Base-by-base conservation (phyloP, 495 filamentous ascomycete genomes). In the Tuber magnatum region DNA sequence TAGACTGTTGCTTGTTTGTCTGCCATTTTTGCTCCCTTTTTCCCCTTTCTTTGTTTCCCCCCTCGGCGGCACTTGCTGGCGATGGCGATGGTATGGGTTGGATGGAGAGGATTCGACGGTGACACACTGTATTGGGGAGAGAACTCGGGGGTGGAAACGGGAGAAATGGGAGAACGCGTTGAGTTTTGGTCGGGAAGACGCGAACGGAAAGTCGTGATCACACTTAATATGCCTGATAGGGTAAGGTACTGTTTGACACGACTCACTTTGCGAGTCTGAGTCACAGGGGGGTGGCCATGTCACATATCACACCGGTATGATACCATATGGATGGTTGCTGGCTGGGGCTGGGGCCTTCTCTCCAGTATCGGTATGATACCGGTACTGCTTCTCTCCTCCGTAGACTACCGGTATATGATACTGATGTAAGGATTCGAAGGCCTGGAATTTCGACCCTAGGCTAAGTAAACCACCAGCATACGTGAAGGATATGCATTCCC, bases 1-100 rank as follows among this genome's bases (percentile, higher is more conserved):
- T 96, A 99, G 24, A 98, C 90, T 8, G 92, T 94, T 20, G 93
- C 92, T 84, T 97, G 92, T 83, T 99, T 99, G 70, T 93, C 91
- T 43, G 95, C 92, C 95, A 99, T 99, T 28, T 48, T 40, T 12
- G 43, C 61, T 38, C 51, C 24, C 0, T 46, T 12, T 69, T 72
- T 18, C 56, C 43, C 65, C 12, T 73, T 71, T 6, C 38, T 43
- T 5, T 32, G 9, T 12, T 32, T 35, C 28, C 35, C 5, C 12
- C 16, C 4, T 4, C 14, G 10, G 28, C 35, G 2, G 28, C 35
- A 35, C 20, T 20, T 35, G 32, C 6, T 61, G 8, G n/a, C 12
- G 28, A 7, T 18, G 12, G 56, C 16, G 28, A 12, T 20, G 28
- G 14, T 35, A 65, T 18, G 12, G 28, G n/a, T n/a, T 14, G 14